phyloP scores from a whole-genome alignment of 768 basidiomycete genomes.

The Trametes cingulata region DNA sequence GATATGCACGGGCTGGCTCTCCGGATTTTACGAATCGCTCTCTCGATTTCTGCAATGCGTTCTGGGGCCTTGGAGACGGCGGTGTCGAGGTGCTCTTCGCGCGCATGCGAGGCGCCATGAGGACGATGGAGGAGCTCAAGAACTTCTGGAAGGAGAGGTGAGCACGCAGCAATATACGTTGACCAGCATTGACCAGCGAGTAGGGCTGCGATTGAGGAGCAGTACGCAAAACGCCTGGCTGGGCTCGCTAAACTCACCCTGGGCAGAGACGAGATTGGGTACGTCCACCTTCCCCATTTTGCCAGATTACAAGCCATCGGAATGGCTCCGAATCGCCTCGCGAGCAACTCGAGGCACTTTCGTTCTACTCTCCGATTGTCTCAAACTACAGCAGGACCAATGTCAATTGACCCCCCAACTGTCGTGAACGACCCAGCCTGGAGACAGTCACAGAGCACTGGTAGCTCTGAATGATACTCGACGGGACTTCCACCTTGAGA shows the following conservation, averaged over 20 bases:
- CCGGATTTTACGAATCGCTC: conserved; percentile 50
- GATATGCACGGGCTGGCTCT: conserved; percentile 60
- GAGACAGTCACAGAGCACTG: no score
- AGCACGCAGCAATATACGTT: conserved; percentile 25
- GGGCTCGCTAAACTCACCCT: conserved; percentile 76
- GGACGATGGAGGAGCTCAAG: conserved; percentile 87
- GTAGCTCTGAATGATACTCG: no score
- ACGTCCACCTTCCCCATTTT: conserved; percentile 43
- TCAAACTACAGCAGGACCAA: no score
- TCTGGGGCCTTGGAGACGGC: conserved; percentile 87
- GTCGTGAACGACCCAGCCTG: no score
- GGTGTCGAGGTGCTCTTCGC: conserved; percentile 92
- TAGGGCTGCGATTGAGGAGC: conserved; percentile 91
- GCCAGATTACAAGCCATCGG: no score
- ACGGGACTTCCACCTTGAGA: no score
- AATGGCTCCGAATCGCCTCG: no score
- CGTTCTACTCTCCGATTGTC: no score
- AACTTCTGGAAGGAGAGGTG: conserved; percentile 95
- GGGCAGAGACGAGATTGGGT: conserved; percentile 95
- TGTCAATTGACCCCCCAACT: no score
- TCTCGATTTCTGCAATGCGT: conserved; percentile 93
- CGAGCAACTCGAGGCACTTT: no score
- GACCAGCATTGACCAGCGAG: background rate
- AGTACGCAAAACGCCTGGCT: conserved; percentile 84
- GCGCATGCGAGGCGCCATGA: conserved; percentile 79